These are phyloP conservation scores for Eutypella sp. DNA, from an alignment of 2,329 filamentous ascomycete genomes.

Conservation along the genomic window DNA sequence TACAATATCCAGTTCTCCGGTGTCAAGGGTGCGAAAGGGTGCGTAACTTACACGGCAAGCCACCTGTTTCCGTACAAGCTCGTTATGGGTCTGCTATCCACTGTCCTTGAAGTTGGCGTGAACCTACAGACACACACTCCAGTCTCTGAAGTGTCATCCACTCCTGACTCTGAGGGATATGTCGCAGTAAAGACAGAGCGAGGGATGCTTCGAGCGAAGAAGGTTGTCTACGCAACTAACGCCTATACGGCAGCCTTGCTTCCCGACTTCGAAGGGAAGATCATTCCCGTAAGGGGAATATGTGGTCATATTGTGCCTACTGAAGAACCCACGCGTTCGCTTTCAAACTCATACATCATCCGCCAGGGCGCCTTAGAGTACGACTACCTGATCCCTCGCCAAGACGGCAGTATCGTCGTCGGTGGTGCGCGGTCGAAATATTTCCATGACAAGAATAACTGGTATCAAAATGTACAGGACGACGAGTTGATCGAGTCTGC, in stretches of 20 bases:
- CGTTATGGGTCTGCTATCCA: constrained; percentile 8
- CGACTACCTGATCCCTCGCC: constrained; percentile 35
- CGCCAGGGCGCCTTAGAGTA: constrained; percentile 14
- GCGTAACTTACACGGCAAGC: constrained; percentile 19
- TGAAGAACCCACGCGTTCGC: constrained; percentile 2
- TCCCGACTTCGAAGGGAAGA: constrained; percentile 25
- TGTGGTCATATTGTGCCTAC: constrained; percentile 14
- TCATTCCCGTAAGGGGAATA: constrained; percentile 28
- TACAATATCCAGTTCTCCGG: constrained; percentile 15
- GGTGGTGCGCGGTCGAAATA: constrained; percentile 35
- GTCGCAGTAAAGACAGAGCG: constrained; percentile 48
- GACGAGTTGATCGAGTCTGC: constrained; percentile 32
- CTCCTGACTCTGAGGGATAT: constrained; percentile 7
- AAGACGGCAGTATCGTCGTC: constrained; percentile 37
- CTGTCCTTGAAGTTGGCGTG: constrained; percentile 4
- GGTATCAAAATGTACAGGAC: constrained; percentile 41
- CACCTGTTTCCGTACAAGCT: constrained; percentile 16
- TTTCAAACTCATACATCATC: constrained; percentile 17
- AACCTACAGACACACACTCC: constrained; percentile 19
- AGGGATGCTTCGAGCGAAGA: constrained; percentile 46
- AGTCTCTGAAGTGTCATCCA: constrained; percentile 9
- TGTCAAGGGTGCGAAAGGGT: constrained; percentile 24
- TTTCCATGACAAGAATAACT: constrained; percentile 27
- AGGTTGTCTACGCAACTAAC: constrained; percentile 33
- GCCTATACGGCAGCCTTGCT: constrained; percentile 27